Base-by-base conservation (phyloP, 1,284 basidiomycete genomes). In the Cryptococcus wingfieldii region DNA sequence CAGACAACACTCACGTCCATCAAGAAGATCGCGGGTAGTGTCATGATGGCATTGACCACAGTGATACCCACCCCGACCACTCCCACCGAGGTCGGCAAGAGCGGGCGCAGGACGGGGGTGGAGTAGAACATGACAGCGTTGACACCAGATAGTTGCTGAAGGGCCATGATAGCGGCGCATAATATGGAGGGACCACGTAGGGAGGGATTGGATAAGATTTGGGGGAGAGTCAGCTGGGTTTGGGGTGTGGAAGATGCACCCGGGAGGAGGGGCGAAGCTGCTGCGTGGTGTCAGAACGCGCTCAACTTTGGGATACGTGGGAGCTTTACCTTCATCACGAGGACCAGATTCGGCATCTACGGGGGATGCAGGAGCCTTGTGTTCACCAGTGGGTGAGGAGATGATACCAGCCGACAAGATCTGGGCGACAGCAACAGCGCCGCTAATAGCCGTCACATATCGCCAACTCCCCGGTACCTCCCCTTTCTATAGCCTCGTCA, bases 91-190 rank as follows among this genome's bases (percentile, higher is more conserved):
- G 86, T 82, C 9, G 90, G 89, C 49, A 94, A 76, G 3, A 89
- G 82, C 50, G 85, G 84, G 9, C 85, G 83, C 14, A 95, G 81
- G 51, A 95, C 91, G 41, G 86, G 83, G 59, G 90, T 93, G 73
- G 89, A 91, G 77, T 93, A 94, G 71, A 91, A 94, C 50, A 93
- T 78, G 28, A 93, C 90, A 78, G 85, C 85, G 66, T 86, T 86
- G 64, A 86, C 83, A 81, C 89, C 90, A 46, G 87, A 89, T 18
- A 89, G 60, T 71, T 92, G 90, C 67, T 92, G 89, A 12, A 84
- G 82, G 18, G 84, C 66, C 86, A 91, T 89, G 2, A 85, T 85
- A 60, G 86, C 82, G 55, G 83, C 83, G 18, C 88, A 81, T 43
- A 88, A 83, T 5, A 84, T 69, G n/a, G 92, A 79, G 1, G 90